Evolutionary conservation across 495 filamentous ascomycete genomes (phyloP).

Genomic region (Darksidea phi): DNA sequence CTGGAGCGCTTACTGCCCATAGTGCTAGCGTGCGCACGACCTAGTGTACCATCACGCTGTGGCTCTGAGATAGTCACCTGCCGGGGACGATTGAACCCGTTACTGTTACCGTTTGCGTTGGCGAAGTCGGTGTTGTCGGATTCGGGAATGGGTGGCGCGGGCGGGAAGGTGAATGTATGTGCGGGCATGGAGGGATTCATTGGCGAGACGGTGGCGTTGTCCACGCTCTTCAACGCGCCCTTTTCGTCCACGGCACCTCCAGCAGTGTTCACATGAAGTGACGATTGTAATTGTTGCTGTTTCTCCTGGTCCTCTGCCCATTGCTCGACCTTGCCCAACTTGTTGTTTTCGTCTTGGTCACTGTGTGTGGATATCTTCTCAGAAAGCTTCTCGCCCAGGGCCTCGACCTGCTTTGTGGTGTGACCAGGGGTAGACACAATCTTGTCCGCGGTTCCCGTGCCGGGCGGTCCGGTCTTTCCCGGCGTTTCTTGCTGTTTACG

Average conservation of each 20-base stretch:
- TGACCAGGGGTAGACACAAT: conserved; percentile 7
- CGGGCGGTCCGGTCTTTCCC: conserved; percentile 38
- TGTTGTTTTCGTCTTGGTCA: conserved; percentile 45
- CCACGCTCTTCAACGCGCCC: conserved; percentile 25
- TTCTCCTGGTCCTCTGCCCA: conserved; percentile 43
- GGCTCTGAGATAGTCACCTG: conserved; percentile 32
- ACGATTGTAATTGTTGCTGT: not conserved
- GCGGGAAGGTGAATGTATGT: conserved; percentile 14
- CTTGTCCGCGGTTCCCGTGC: conserved; percentile 29
- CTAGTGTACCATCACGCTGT: conserved; percentile 5
- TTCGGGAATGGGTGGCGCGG: conserved; percentile 23
- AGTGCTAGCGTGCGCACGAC: conserved; percentile 37
- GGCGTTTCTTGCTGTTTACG: conserved; percentile 32
- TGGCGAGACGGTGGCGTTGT: conserved; percentile 20
- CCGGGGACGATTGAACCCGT: conserved; percentile 13
- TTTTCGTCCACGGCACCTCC: conserved; percentile 45
- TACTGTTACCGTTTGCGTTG: conserved; percentile 14
- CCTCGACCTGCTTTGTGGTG: conserved; percentile 19
- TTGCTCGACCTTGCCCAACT: conserved; percentile 46
- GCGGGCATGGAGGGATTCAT: conserved; percentile 1
- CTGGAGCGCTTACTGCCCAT: conserved; percentile 44
- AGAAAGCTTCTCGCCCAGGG: conserved; percentile 30
- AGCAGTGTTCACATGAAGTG: conserved; percentile 9
- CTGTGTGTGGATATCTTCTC: conserved; percentile 40
- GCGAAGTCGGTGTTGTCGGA: conserved; percentile 22